A percentile compares a stretch with the other conserved stretches of the same genome.
These are phyloP conservation scores for Tanacetum coccineum DNA, from an alignment of 129 eudicot species.

Conservation along the genomic window DNA sequence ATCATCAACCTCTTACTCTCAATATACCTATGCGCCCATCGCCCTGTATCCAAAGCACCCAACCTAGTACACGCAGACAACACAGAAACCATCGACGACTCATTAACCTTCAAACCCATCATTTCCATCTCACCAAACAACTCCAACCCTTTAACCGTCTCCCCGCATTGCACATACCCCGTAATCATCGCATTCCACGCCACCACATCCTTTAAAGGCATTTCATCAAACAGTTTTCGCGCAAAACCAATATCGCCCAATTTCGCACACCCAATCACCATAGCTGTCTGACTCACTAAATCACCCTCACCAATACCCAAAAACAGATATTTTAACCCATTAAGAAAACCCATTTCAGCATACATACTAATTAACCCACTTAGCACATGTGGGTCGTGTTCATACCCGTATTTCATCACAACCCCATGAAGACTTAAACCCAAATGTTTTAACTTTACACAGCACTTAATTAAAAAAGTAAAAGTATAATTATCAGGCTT, in stretches of 20 bases:
- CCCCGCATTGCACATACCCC: slow-evolving; percentile 23
- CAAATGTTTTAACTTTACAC: too few species aligned
- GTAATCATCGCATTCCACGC: slow-evolving; percentile 52
- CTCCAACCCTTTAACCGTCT: neutral
- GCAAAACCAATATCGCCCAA: neutral
- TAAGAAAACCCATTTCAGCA: too few species aligned
- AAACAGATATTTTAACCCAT: too few species aligned
- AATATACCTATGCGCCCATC: slow-evolving; percentile 25
- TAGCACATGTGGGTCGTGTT: too few species aligned
- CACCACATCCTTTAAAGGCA: slow-evolving; percentile 37
- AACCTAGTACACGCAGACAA: slow-evolving; percentile 40
- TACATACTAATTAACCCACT: too few species aligned
- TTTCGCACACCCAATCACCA: too few species aligned
- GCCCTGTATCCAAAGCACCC: slow-evolving; percentile 26
- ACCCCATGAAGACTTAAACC: too few species aligned
- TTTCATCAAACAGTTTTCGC: slow-evolving; percentile 42
- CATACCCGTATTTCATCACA: too few species aligned
- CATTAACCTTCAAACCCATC: slow-evolving; percentile 34
- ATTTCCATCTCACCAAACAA: slow-evolving; percentile 34
- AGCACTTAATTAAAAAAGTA: too few species aligned
- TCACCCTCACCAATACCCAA: too few species aligned
- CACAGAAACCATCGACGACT: slow-evolving; percentile 37
- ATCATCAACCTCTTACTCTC: slow-evolving; percentile 20
- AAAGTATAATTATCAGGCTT: too few species aligned
- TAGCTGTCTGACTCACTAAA: too few species aligned